These are phyloP conservation scores for Smallanthus sonchifolius DNA, from an alignment of 129 eudicot genomes.

Conservation along the genomic window DNA sequence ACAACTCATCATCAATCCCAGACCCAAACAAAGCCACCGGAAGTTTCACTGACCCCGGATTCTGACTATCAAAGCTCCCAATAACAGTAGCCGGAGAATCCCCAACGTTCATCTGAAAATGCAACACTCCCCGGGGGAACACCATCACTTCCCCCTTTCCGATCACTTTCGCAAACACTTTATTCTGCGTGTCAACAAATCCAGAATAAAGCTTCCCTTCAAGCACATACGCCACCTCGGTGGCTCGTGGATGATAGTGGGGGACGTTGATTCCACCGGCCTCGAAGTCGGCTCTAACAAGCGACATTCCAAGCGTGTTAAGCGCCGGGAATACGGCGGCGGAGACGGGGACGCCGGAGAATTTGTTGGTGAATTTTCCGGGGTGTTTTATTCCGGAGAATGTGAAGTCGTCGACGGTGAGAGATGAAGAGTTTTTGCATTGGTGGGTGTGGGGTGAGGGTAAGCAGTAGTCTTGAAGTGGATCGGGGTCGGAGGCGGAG, in stretches of 20 bases:
- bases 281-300: constrained; percentile 84
- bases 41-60: constrained; percentile 69
- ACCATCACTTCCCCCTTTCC: constrained; percentile 89
- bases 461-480: constrained; percentile 66
- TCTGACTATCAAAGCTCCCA: constrained; percentile 83
- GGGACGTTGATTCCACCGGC: constrained; percentile 67
- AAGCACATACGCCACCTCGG: constrained; percentile 66
- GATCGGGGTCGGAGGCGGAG: constrained; percentile 69
- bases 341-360: constrained; percentile 60
- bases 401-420: constrained; percentile 63
- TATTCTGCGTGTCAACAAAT: constrained; percentile 55
- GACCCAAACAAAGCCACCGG: constrained; percentile 76
- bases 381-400: constrained; percentile 68
- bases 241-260: constrained; percentile 83
- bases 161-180: constrained; percentile 65
- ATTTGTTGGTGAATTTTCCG: constrained; percentile 50
- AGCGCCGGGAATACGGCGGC: constrained; percentile 65
- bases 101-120: constrained; percentile 87
- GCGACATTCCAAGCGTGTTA: constrained; percentile 79
- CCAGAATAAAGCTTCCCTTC: constrained; percentile 78
- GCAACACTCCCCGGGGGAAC: constrained; percentile 64
- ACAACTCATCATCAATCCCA: constrained; percentile 42
- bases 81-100: constrained; percentile 56
- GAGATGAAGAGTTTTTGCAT: constrained; percentile 59
- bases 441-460: constrained; percentile 39